Base-by-base conservation (phyloP, 2,329 filamentous ascomycete genomes). In the Colletotrichum euphorbiae region DNA sequence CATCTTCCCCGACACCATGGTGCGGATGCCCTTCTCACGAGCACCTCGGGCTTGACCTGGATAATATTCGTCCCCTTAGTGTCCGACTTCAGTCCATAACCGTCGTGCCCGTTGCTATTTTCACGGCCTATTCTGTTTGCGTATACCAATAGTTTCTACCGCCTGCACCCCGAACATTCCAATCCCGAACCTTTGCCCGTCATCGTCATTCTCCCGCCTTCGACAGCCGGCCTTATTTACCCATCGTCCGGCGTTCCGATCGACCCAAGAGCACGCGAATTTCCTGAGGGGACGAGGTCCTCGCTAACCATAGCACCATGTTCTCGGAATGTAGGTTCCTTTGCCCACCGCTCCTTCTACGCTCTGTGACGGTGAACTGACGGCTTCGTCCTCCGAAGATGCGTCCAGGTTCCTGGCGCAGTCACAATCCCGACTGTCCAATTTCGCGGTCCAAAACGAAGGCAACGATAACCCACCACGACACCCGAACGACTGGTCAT, bases 361-460 rank as follows among this genome's bases (percentile, higher is more conserved):
- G 11, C 13, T 40, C 17, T 42, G 33, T 45, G 17, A 50, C 66
- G 62, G 33, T 54, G 38, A 67, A 62, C 62, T 54, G 43, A 51
- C 73, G 76, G 61, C 77, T 70, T 8, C 54, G 51, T 38, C 60
- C 48, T 17, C 46, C 60, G 61, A 76, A 98, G 96, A 98, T 90
- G 96, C 96, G 75, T 98, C 95, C 73, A 91, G 91, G 74, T 99
- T 99, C 79, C 89, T 99, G 75, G 93, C 94, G 70, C 96, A 98
- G 87, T 98, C 94, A 73, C 94, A 97, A 84, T 97, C 94, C 70
- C 91, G 93, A 71, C 85, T 98, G 75, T 93, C 91, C 73, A 89
- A 83, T 78, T 89, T 94, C 69, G 73, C 65, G 60, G 87, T 84
- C 81, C 88, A 91, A 77, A 80, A 87, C 69, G 88, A 82, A 71